These are phyloP conservation scores for Pseudopediastrum boryanum DNA, from an alignment of 139 green algal species.

Conservation along the genomic window DNA sequence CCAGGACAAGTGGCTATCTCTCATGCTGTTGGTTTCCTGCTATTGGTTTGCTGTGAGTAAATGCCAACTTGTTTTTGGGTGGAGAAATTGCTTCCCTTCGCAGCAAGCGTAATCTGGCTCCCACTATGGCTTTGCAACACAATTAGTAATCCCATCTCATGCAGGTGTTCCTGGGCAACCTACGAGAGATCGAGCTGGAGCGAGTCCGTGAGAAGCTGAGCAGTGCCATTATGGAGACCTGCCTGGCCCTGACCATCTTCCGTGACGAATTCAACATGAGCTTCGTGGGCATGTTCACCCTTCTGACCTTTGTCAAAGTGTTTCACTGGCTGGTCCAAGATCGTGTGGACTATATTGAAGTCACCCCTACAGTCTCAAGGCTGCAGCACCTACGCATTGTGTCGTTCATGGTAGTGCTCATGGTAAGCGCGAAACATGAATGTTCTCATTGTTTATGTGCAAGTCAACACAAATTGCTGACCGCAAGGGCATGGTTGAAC, in stretches of 20 bases:
- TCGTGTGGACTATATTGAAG: constrained; percentile 92
- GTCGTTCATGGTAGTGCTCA: constrained; percentile 80
- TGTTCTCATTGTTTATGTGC: too few species aligned
- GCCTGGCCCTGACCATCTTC: constrained; percentile 98
- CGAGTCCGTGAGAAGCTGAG: constrained; percentile 85
- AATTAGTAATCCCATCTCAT: too few species aligned
- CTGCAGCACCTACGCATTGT: constrained; percentile 82
- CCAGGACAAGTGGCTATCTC: too few species aligned
- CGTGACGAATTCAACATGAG: constrained; percentile 80
- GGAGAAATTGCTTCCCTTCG: too few species aligned
- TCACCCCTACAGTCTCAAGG: constrained; percentile 80
- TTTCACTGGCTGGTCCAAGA: constrained; percentile 96
- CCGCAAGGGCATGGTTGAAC: too few species aligned
- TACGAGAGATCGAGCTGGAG: constrained; percentile 95
- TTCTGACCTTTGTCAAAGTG: constrained; percentile 94
- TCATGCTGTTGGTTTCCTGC: too few species aligned
- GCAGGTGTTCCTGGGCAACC: constrained; percentile 90
- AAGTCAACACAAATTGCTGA: too few species aligned
- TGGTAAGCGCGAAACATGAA: constrained; percentile 77
- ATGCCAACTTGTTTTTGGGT: too few species aligned
- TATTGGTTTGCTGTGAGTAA: too few species aligned
- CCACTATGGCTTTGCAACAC: too few species aligned
- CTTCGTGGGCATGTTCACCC: constrained; percentile 92
- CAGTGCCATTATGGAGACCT: constrained; percentile 94
- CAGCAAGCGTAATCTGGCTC: too few species aligned